Evolutionary conservation across 2,329 filamentous ascomycete species (phyloP), one percentile per base, ranked within the genome.

Genomic region (Epichloe sp.): DNA sequence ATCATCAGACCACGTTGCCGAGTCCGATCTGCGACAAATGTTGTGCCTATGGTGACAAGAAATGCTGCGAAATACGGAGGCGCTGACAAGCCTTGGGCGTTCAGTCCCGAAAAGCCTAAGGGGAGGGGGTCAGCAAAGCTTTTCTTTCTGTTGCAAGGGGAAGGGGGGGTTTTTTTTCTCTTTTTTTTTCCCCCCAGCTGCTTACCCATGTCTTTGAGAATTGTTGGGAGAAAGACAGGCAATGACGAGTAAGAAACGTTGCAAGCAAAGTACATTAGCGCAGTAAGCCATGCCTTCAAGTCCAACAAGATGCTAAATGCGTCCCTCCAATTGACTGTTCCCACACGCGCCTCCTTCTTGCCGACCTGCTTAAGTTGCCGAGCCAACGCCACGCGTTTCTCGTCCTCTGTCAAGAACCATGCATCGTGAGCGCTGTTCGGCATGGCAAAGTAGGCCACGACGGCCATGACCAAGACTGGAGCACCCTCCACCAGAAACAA

Each of bases 401-500:
- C 57, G 11, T 55, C 53, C 2, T 51, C 53, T 2, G 54, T 56
- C 11, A 60, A 52, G 52, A 56, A 59, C 35, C 49, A 53, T 2
- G 54, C 52, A 2, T 54, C 48, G 31, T 38, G 42, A 4, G 54
- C 44, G 40, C 44, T 47, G 44, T 51, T 50, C 3, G 65, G 63
- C 55, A 67, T 58, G 48, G 53, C 61, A 11, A 51, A 55, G 41
- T 59, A 65, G 1, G 63, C 58, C 15, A 65, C 51, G 4, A 59
- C 48, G 4, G 65, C 64, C 41, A 67, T 54, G 15, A 64, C 10
- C 21, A 67, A 44, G 1, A 66, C 65, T 0, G 66, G 63, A 1
- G 67, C 37, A 2, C 67, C 66, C 47, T 69, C 67, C 5, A 85
- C 76, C 4, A 85, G 67, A 62, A 84, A 81, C 55, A 86, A 61